Evolutionary conservation across 163 green algal genomes (phyloP).

Genomic region (Scenedesmus sp.): DNA sequence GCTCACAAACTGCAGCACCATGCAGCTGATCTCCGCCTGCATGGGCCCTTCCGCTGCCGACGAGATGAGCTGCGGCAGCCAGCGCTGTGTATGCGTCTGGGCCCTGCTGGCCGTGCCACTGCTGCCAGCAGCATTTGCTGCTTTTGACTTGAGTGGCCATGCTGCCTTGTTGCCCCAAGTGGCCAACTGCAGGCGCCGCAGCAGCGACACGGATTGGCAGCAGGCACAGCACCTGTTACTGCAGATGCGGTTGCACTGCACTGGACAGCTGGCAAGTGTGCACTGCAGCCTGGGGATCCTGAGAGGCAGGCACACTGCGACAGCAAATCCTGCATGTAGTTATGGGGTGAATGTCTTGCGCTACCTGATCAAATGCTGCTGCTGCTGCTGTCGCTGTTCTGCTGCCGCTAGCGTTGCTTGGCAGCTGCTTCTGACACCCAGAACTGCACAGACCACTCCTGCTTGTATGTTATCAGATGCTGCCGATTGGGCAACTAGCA

Average conservation of each 20-base stretch:
- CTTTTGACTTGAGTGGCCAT: conserved; percentile 76
- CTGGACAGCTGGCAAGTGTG: too few species aligned
- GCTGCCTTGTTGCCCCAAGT: conserved; percentile 49
- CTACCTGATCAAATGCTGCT: not conserved
- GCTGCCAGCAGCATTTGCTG: conserved; percentile 82
- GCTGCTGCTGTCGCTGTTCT: not conserved
- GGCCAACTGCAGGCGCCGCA: conserved; percentile 45
- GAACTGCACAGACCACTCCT: too few species aligned
- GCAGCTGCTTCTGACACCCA: too few species aligned
- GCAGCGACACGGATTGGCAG: not conserved
- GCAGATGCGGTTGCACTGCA: too few species aligned
- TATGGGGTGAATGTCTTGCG: too few species aligned
- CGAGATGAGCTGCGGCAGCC: conserved; percentile 79
- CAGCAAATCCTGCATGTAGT: too few species aligned
- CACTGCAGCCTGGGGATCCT: too few species aligned
- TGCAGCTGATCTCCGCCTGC: conserved; percentile 74
- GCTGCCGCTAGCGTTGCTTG: too few species aligned
- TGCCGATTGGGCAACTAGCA: too few species aligned
- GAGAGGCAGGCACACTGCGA: too few species aligned
- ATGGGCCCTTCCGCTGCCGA: conserved; percentile 66
- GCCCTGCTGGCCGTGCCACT: conserved; percentile 81
- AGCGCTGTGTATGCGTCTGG: conserved; percentile 69
- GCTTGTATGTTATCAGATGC: too few species aligned
- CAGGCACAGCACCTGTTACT: not conserved
- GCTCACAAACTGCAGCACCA: conserved; percentile 84